Conservation (phyloP, 2,329 filamentous ascomycete species). For the Phialophora tarda region DNA sequence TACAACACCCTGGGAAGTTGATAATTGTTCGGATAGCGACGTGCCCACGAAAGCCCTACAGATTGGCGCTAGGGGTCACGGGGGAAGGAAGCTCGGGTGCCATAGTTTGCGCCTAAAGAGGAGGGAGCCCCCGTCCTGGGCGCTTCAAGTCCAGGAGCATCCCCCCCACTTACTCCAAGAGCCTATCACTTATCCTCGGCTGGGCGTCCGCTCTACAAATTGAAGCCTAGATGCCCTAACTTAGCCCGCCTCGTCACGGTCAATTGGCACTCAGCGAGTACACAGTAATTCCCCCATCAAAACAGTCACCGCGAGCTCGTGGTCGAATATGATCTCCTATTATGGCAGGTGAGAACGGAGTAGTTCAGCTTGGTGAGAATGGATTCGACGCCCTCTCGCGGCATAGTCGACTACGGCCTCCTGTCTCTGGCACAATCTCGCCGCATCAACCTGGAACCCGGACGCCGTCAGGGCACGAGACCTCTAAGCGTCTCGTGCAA, state of each 20-base stretch:
- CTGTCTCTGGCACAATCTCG: constrained; percentile 17
- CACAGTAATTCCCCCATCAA: background rate
- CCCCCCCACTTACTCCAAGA: background rate
- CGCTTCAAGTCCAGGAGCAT: background rate
- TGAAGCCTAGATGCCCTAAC: background rate
- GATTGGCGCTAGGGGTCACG: no score
- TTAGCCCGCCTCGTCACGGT: background rate
- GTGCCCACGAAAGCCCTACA: background rate
- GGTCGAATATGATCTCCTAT: constrained; percentile 7
- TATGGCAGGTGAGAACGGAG: constrained; percentile 16
- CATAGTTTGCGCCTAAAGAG: background rate
- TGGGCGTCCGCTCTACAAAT: background rate
- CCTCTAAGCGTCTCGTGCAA: constrained; percentile 4
- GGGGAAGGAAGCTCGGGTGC: background rate
- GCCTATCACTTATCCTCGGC: background rate
- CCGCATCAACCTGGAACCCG: background rate
- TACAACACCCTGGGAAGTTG: background rate
- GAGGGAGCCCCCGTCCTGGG: no score
- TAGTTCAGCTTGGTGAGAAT: constrained; percentile 4
- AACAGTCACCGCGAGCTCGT: background rate
- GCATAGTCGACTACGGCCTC: background rate
- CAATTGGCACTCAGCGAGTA: background rate
- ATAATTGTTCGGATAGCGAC: background rate
- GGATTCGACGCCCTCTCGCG: background rate
- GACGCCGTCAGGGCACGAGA: constrained; percentile 1